Conservation (phyloP, 495 filamentous ascomycete species). For the Hyaloscypha hepaticicola region DNA sequence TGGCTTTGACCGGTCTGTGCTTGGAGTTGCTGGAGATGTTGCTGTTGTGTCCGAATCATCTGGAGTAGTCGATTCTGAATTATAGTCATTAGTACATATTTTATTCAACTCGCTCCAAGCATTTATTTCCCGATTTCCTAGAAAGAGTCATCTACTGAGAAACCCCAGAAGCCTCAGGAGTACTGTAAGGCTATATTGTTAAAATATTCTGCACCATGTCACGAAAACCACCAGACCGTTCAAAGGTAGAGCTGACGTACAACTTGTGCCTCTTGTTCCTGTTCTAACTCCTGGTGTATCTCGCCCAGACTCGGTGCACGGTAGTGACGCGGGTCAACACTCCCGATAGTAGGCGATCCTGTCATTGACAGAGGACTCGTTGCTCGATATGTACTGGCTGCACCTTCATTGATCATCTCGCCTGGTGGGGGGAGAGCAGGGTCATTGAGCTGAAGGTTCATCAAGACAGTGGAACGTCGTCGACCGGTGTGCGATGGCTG, state of each 20-base stretch:
- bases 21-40: slow-evolving; percentile 71
- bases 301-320: slow-evolving; percentile 84
- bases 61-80: slow-evolving; percentile 81
- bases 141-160: background rate
- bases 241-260: slow-evolving; percentile 41
- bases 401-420: slow-evolving; percentile 55
- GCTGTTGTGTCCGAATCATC: slow-evolving; percentile 86
- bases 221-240: background rate
- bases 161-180: background rate
- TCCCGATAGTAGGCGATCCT: slow-evolving; percentile 56
- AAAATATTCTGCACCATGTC: background rate
- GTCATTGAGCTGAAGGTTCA: slow-evolving; percentile 75
- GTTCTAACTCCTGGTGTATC: slow-evolving; percentile 91
- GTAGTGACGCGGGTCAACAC: slow-evolving; percentile 59
- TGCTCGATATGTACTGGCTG: slow-evolving; percentile 45
- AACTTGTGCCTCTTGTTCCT: slow-evolving; percentile 94
- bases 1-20: slow-evolving; percentile 43
- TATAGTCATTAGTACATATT: background rate
- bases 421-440: slow-evolving; percentile 58
- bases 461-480: slow-evolving; percentile 65
- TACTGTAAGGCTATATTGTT: background rate
- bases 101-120: background rate
- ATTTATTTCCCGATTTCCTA: background rate
- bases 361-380: slow-evolving; percentile 58
- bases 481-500: slow-evolving; percentile 57